Evolutionary conservation across 2,329 filamentous ascomycete species (phyloP), one percentile per base, ranked within the genome.

Genomic region (Talaromyces pinophilus): DNA sequence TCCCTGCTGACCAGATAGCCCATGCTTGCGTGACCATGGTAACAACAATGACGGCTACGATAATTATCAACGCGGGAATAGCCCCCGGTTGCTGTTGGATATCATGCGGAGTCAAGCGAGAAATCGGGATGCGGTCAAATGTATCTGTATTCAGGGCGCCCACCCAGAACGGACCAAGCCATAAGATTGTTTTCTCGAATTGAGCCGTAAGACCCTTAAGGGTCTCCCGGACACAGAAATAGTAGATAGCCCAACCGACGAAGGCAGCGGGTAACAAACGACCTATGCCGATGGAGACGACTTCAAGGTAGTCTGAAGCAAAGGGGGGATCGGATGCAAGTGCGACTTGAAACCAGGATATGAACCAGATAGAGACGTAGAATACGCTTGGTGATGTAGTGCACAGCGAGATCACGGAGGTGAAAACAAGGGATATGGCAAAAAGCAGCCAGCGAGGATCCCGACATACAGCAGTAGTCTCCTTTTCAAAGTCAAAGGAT

Each of bases 81-180:
- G 86, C 86, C 17, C 86, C 86, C 0, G 86, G 86, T 71, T 88
- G 86, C 44, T 86, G 82, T 70, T 85, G 75, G 71, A 88, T 80
- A 70, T 88, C 86, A 71, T 87, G 85, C 0, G 85, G 85, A 0
- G 86, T 88, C 25, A 88, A 79, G 19, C 86, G 86, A 65, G 87
- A 84, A 50, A 88, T 86, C 0, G 86, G 86, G 60, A 88, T 86
- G 59, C 83, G 82, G 75, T 88, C 86, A 71, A 88, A 88, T 0
- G 86, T 88, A 73, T 88, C 86, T 70, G 86, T 88, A 76, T 87
- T 87, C 63, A 88, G 71, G 25, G 85, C 85, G 17, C 85, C 86
- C 3, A 88, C 80, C 86, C 86, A 88, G 68, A 83, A 85, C 11
- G 83, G 80, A 0, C 86, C 86, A 0, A 88, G 79, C 86, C 86